A percentile compares a stretch with the other conserved stretches of the same genome.
These are phyloP conservation scores for Amyloporia xantha DNA, from an alignment of 768 basidiomycete genomes.

Conservation along the genomic window DNA sequence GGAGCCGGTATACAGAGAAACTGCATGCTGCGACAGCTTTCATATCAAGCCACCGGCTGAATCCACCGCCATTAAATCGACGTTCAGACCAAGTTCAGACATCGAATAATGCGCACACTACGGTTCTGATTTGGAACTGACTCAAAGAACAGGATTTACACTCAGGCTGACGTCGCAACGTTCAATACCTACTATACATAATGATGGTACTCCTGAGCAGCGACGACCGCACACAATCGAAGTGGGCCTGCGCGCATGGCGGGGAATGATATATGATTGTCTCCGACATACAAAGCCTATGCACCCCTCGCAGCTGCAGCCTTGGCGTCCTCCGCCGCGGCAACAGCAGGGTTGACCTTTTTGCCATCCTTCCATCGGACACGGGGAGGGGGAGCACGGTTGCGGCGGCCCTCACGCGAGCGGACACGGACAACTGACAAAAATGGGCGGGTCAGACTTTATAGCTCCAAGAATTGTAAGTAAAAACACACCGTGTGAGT, in stretches of 20 bases:
- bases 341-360: constrained; percentile 94
- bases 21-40: no score
- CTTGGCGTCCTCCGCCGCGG: constrained; percentile 86
- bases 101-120: no score
- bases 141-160: no score
- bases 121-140: no score
- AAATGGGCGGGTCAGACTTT: not conserved
- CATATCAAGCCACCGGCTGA: no score
- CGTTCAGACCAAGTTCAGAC: no score
- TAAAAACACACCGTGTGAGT: constrained; percentile 80
- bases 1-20: no score
- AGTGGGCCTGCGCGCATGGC: no score
- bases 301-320: constrained; percentile 44
- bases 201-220: no score
- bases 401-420: constrained; percentile 90
- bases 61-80: no score
- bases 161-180: no score
- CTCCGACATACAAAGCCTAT: constrained; percentile 26
- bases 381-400: constrained; percentile 95
- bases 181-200: not conserved
- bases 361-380: constrained; percentile 94
- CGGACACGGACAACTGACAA: constrained; percentile 93
- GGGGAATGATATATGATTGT: not conserved
- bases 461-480: not conserved
- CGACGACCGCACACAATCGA: no score